phyloP scores from a whole-genome alignment of 768 basidiomycete species.

The Panus rudis region DNA sequence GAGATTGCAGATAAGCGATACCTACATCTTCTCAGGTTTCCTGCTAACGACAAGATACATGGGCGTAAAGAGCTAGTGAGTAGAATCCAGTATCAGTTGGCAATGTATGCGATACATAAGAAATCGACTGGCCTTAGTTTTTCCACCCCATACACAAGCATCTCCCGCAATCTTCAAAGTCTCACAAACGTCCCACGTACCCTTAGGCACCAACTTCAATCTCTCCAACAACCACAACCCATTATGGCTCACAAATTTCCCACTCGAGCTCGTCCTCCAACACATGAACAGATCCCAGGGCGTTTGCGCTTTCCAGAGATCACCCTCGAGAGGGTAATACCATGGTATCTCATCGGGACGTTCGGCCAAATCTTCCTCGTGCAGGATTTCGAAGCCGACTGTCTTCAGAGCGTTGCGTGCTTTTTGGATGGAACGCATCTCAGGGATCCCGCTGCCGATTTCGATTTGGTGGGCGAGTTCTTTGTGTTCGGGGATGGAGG shows the following conservation, averaged over 20 bases:
- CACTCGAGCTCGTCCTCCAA: conserved; percentile 87
- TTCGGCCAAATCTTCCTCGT: conserved; percentile 92
- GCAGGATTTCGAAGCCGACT: conserved; percentile 83
- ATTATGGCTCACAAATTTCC: conserved; percentile 77
- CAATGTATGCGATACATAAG: too few relatives aligned
- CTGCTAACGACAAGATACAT: conserved; percentile 72
- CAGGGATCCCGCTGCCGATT: conserved; percentile 93
- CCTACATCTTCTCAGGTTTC: too few relatives aligned
- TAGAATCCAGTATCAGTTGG: too few relatives aligned
- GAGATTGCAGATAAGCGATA: too few relatives aligned
- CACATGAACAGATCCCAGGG: conserved; percentile 85
- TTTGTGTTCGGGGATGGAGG: conserved; percentile 80
- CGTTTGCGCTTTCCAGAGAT: conserved; percentile 88
- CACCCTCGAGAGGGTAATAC: conserved; percentile 97
- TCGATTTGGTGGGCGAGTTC: conserved; percentile 87
- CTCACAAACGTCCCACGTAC: conserved; percentile 87
- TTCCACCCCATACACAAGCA: conserved; percentile 77
- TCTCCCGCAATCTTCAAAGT: conserved; percentile 77
- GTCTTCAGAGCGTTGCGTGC: conserved; percentile 71
- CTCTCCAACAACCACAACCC: conserved; percentile 72
- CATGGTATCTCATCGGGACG: conserved; percentile 73
- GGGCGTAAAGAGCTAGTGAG: conserved; percentile 78
- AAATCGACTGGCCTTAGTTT: conserved; percentile 76
- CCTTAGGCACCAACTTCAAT: conserved; percentile 80
- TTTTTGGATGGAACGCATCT: conserved; percentile 76